Percentiles rank a stretch among this genome's conserved stretches.
These are phyloP conservation scores for Aureobasidium sp. DNA, from an alignment of 2,329 filamentous ascomycete genomes.

Conservation along the genomic window DNA sequence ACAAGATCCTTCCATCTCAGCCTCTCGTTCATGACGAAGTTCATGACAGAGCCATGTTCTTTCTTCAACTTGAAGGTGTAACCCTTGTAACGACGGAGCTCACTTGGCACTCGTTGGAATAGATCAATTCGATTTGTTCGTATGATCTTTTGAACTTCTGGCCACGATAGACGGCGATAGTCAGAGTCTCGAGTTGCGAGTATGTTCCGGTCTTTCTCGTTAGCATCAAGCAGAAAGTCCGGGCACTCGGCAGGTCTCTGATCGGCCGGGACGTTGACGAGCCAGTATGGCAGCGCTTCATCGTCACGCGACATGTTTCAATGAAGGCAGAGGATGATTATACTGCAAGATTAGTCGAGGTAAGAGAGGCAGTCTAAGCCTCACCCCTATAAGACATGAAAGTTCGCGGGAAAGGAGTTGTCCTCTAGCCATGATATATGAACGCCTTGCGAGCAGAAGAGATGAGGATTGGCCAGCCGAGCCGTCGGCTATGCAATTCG, in stretches of 20 bases:
- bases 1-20: conserved; percentile 57
- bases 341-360: not conserved
- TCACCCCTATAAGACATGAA: not conserved
- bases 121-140: conserved; percentile 61
- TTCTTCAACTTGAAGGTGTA: conserved; percentile 59
- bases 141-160: conserved; percentile 58
- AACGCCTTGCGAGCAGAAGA: not conserved
- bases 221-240: conserved; percentile 56
- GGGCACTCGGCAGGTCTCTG: conserved; percentile 64
- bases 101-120: conserved; percentile 70
- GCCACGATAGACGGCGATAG: conserved; percentile 62
- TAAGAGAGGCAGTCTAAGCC: not conserved
- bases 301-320: not conserved
- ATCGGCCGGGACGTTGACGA: conserved; percentile 63
- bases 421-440: not conserved
- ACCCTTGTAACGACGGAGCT: conserved; percentile 69
- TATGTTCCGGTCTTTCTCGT: conserved; percentile 61
- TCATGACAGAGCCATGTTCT: conserved; percentile 68
- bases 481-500: conserved; percentile 11
- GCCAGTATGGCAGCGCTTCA: conserved; percentile 61
- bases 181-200: conserved; percentile 63
- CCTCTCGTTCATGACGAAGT: conserved; percentile 65
- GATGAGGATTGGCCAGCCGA: conserved; percentile 6
- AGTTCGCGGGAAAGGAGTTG: not conserved
- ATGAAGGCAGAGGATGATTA: not conserved